Conservation (phyloP, 768 basidiomycete genomes). For the Pulveroboletus frians region DNA sequence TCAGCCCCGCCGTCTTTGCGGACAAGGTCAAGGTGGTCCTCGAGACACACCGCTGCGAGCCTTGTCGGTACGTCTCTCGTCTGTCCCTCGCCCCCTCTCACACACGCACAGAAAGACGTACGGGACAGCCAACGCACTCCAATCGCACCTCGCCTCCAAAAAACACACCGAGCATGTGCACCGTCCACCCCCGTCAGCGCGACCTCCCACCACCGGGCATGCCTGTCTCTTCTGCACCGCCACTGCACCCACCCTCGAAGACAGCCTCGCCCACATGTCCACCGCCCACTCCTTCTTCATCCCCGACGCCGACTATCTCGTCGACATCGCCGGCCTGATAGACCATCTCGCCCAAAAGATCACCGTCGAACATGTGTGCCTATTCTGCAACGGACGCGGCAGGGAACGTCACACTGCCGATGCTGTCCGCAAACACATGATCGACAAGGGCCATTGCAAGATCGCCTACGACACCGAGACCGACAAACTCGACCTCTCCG, state of each 20-base stretch:
- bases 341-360: slow-evolving; percentile 89
- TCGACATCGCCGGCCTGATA: slow-evolving; percentile 78
- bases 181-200: slow-evolving; percentile 18
- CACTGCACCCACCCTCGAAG: slow-evolving; percentile 46
- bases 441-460: slow-evolving; percentile 95
- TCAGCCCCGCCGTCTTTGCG: slow-evolving; percentile 73
- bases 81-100: slow-evolving; percentile 27
- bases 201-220: slow-evolving; percentile 23
- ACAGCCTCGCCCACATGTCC: slow-evolving; percentile 85
- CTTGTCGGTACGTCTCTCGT: slow-evolving; percentile 68
- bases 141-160: slow-evolving; percentile 82
- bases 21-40: slow-evolving; percentile 74
- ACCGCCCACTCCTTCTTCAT: slow-evolving; percentile 88
- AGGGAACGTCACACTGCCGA: slow-evolving; percentile 79
- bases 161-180: slow-evolving; percentile 83
- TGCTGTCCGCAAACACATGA: slow-evolving; percentile 93
- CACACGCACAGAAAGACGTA: slow-evolving; percentile 47
- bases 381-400: slow-evolving; percentile 81
- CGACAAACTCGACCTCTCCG: slow-evolving; percentile 83
- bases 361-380: slow-evolving; percentile 87
- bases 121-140: slow-evolving; percentile 83
- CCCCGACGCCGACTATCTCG: slow-evolving; percentile 87
- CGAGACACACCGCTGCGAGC: slow-evolving; percentile 60
- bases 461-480: slow-evolving; percentile 79
- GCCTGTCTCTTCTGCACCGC: slow-evolving; percentile 85